Base-by-base conservation (phyloP, 345 rosid genomes). In the Erysimum cheiranthoides region DNA sequence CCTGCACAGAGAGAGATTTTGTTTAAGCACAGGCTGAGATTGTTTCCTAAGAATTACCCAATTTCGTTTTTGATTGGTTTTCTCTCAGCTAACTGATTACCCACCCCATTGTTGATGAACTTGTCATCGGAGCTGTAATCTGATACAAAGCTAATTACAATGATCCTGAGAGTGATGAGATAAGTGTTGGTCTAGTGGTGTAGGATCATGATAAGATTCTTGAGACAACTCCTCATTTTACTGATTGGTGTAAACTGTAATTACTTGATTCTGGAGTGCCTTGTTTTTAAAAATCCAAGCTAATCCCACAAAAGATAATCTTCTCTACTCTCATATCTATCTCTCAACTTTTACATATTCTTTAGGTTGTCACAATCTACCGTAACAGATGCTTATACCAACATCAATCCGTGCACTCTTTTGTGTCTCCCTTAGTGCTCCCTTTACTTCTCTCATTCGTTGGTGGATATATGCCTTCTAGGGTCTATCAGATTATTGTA, bases 321-420 rank as follows among this genome's bases (percentile, higher is more conserved):
- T 9, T 11, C 12, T 61, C 3, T 61, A 61, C 47, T 38, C 49
- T 39, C 8, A 5, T 60, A 8, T 38, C 38, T 56, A 16, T 16
- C 42, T 16, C 42, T 59, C 61, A 31, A 49, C 27, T 3, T 32
- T 32, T n/a, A 10, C 25, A 4, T 17, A 35, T 4, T 59, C 13
- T 60, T 38, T 60, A 60, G 65, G 47, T 7, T 60, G 14, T 61
- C 21, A 16, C 66, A 18, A 38, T 18, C 46, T 35, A 5, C 49
- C 25, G 49, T 42, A 27, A 27, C 38, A 6, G 3, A 42, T 43
- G 28, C 68, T 63, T 43, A 7, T 61, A 61, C 35, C 66, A 25
- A 38, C 12, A 34, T 16, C 61, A 59, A 16, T 59, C 21, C 5
- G 3, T 34, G 28, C 63, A 16, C 14, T 34, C 31, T 51, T 25